Evolutionary conservation across 2,329 filamentous ascomycete species (phyloP), one percentile per base, ranked within the genome.

Genomic region (Metarhizium humberi): DNA sequence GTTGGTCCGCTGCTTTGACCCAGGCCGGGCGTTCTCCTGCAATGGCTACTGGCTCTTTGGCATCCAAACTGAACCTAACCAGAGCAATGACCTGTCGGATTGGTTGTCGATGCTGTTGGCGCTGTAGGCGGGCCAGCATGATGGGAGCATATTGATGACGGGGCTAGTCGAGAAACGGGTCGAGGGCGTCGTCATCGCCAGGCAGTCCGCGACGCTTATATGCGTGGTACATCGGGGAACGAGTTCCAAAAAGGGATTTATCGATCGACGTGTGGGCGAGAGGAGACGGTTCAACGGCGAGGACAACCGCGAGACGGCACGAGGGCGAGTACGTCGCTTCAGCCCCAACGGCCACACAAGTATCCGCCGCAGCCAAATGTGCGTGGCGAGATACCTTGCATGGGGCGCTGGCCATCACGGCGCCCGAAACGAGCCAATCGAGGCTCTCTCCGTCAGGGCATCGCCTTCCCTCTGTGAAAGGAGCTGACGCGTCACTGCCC

Each of bases 401-500:
- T 34, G 47, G 55, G 25, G 34, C 47, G 18, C 6, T 11, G 25
- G n/a, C n/a, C 32, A 42, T 40, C 11, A 45, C 42, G 50, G 18
- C 40, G 10, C 32, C 36, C 42, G 25, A 16, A 36, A 25, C 11
- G 20, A 42, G 16, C 56, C 49, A 57, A 55, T 53, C 43, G 50
- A 11, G 43, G 47, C 10, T 30, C 16, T 20, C 43, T 6, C 29
- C 42, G 25, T 7, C 51, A 18, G 6, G 51, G 47, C 50, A 53
- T 53, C 45, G 47, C 47, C 56, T 56, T 51, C 20, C 40, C 13
- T 48, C 45, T 48, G 11, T 25, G 6, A 49, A 47, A 56, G 55
- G 57, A 65, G 64, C 64, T 66, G 59, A 66, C 64, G 64, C 64
- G 64, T 64, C 63, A 64, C 59, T 57, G 61, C 47, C 52, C 61